These are phyloP conservation scores for Corynespora cassiicola DNA, from an alignment of 2,329 filamentous ascomycete species.

Conservation along the genomic window DNA sequence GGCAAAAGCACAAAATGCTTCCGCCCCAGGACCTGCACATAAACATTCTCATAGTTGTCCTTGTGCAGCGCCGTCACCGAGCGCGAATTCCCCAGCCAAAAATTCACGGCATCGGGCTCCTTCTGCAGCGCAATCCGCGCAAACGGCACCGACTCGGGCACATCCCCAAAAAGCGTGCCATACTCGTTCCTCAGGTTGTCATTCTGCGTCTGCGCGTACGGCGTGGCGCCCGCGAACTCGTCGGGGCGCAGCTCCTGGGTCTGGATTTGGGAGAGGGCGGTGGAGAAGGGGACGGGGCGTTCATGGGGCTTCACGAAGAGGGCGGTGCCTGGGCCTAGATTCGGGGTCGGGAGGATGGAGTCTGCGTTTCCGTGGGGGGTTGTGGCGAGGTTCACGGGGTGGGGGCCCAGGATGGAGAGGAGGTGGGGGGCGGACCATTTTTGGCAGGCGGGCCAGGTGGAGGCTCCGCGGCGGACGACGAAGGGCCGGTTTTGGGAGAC, in stretches of 20 bases:
- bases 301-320: constrained; percentile 76
- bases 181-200: constrained; percentile 83
- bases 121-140: constrained; percentile 73
- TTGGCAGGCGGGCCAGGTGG: constrained; percentile 66
- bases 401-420: constrained; percentile 58
- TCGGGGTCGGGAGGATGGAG: constrained; percentile 68
- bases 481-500: constrained; percentile 78
- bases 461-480: constrained; percentile 69
- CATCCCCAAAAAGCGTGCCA: constrained; percentile 64
- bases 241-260: constrained; percentile 55
- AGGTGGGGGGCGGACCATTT: constrained; percentile 71
- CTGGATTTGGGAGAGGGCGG: constrained; percentile 68
- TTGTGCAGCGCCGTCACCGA: constrained; percentile 78
- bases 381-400: constrained; percentile 75
- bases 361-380: constrained; percentile 73
- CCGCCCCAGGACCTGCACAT: constrained; percentile 74
- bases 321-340: constrained; percentile 35
- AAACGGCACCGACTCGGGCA: constrained; percentile 71
- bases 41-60: constrained; percentile 87
- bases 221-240: constrained; percentile 15
- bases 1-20: constrained; percentile 80
- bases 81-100: constrained; percentile 77
- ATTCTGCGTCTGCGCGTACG: constrained; percentile 82
- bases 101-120: constrained; percentile 76
- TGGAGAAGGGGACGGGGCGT: constrained; percentile 65